phyloP scores from a whole-genome alignment of 179 eudicot genomes.

The Sideroxylon spinosum region DNA sequence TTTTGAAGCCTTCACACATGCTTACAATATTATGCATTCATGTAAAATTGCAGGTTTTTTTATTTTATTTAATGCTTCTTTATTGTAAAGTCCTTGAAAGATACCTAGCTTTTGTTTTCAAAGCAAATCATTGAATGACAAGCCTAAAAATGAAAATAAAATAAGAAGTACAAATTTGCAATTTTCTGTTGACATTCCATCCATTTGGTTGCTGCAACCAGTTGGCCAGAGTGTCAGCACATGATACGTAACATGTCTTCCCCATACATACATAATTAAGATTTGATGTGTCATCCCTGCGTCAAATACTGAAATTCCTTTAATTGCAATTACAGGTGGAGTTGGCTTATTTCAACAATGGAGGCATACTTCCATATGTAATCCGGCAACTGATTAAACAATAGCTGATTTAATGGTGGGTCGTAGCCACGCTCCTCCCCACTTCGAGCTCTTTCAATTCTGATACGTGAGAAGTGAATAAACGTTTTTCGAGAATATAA shows the following conservation, averaged over 20 bases:
- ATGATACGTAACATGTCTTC: too few relatives aligned
- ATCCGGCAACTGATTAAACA: constrained; percentile 47
- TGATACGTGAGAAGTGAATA: constrained; percentile 4
- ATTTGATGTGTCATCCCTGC: too few relatives aligned
- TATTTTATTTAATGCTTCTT: neutral
- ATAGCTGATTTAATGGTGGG: constrained; percentile 14
- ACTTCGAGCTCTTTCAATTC: neutral
- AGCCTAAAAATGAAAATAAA: too few relatives aligned
- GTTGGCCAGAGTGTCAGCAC: too few relatives aligned
- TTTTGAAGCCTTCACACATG: neutral
- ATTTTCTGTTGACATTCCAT: too few relatives aligned
- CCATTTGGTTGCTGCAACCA: too few relatives aligned
- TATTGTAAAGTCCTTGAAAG: neutral
- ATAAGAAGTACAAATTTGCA: too few relatives aligned
- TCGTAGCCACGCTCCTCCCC: neutral
- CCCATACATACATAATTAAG: too few relatives aligned
- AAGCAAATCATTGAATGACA: too few relatives aligned
- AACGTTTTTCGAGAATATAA: neutral
- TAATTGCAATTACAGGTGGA: constrained; percentile 44
- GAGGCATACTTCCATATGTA: constrained; percentile 62
- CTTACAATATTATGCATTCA: neutral
- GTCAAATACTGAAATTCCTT: neutral
- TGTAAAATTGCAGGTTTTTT: neutral
- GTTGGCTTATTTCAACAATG: constrained; percentile 58
- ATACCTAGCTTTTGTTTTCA: neutral